A percentile compares a stretch with the other conserved stretches of the same genome.
phyloP scores from a whole-genome alignment of 1,284 basidiomycete species.

The Papiliotrema flavescens region DNA sequence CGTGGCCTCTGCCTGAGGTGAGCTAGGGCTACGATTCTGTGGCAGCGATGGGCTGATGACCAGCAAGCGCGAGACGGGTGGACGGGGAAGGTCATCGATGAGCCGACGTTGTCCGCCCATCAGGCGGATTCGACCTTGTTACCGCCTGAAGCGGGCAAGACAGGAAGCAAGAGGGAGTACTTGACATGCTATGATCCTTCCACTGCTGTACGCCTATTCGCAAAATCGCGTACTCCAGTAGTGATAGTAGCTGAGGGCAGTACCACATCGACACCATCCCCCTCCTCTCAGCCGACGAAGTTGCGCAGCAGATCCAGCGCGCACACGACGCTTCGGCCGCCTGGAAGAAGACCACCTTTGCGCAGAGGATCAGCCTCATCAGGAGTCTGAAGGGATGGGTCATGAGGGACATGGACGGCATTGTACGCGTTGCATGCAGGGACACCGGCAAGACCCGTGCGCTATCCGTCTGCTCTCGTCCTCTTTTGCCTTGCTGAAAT shows the following conservation, averaged over 20 bases:
- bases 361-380: constrained; percentile 72
- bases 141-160: constrained; percentile 25
- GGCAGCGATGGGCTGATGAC: constrained; percentile 47
- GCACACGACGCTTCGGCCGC: constrained; percentile 65
- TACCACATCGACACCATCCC: constrained; percentile 48
- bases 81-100: constrained; percentile 23
- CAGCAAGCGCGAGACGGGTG: constrained; percentile 28
- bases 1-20: constrained; percentile 60
- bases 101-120: constrained; percentile 31
- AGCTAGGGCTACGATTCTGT: constrained; percentile 38
- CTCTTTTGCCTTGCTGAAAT: background rate
- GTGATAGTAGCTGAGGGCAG: constrained; percentile 21
- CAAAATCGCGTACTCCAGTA: too few species aligned
- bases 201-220: constrained; percentile 67
- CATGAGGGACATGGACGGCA: constrained; percentile 67
- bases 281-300: constrained; percentile 65
- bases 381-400: constrained; percentile 86
- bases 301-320: constrained; percentile 63
- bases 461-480: constrained; percentile 36
- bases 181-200: constrained; percentile 90
- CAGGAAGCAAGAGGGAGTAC: constrained; percentile 58
- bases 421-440: constrained; percentile 83
- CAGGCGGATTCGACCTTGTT: constrained; percentile 25
- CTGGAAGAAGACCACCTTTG: constrained; percentile 72
- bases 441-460: constrained; percentile 94